Conservation (phyloP, 495 filamentous ascomycete species). For the Pyrenula massariospora region DNA sequence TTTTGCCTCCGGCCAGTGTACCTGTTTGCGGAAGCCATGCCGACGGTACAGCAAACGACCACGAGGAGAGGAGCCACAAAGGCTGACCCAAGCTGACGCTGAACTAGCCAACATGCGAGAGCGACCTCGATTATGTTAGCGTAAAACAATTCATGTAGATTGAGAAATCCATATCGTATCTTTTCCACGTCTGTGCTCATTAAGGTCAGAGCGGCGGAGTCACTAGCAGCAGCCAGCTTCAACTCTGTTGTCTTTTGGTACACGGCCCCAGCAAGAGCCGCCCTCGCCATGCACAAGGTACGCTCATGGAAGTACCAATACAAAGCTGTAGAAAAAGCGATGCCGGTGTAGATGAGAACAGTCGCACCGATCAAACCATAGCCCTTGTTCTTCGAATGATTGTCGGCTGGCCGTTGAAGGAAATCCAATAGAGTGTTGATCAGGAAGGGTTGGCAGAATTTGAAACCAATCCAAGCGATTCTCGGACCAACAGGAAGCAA, state of each 20-base stretch:
- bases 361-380: conserved; percentile 59
- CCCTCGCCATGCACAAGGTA: conserved; percentile 46
- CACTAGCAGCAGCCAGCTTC: conserved; percentile 19
- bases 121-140: conserved; percentile 44
- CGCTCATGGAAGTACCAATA: conserved; percentile 50
- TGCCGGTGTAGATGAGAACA: conserved; percentile 45
- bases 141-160: conserved; percentile 44
- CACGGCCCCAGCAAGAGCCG: conserved; percentile 43
- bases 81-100: conserved; percentile 41
- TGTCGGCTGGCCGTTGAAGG: conserved; percentile 26
- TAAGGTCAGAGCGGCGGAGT: conserved; percentile 41
- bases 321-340: conserved; percentile 39
- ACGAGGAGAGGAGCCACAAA: conserved; percentile 41
- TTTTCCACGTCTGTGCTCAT: conserved; percentile 54
- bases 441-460: conserved; percentile 49
- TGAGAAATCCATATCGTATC: conserved; percentile 33
- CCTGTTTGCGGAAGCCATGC: conserved; percentile 9
- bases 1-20: conserved; percentile 5
- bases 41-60: conserved; percentile 31
- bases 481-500: conserved; percentile 34
- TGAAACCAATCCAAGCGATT: conserved; percentile 38
- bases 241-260: conserved; percentile 34
- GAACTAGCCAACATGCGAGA: conserved; percentile 46
- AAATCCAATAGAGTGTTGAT: conserved; percentile 40
- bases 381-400: conserved; percentile 24